Percentiles rank a stretch among this genome's conserved stretches.
Conservation (phyloP, 2,329 filamentous ascomycete genomes). For the Leptographium wingfieldii region DNA sequence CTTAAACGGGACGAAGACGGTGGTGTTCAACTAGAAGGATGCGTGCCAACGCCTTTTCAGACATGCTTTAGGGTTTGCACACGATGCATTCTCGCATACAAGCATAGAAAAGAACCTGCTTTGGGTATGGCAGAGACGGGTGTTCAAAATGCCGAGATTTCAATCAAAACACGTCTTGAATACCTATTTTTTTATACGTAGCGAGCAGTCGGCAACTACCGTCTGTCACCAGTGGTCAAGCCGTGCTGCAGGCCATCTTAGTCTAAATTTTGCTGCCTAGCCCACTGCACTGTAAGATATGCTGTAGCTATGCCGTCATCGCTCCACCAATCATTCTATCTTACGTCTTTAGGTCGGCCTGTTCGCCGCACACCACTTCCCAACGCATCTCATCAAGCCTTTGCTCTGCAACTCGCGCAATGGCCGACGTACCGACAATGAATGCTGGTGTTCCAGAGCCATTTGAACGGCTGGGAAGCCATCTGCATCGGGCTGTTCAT, state of each 20-base stretch:
- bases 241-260: not conserved
- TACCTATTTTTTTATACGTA: not conserved
- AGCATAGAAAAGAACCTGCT: not conserved
- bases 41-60: not conserved
- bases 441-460: not conserved
- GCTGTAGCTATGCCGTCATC: not conserved
- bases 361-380: not conserved
- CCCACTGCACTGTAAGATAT: not conserved
- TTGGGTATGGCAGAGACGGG: no score
- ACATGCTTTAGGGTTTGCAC: not conserved
- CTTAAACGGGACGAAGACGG: slow-evolving; percentile 67
- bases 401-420: not conserved
- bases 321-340: not conserved
- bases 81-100: not conserved
- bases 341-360: not conserved
- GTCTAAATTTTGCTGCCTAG: not conserved
- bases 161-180: no score
- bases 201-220: no score
- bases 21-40: slow-evolving; percentile 47
- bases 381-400: not conserved
- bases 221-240: not conserved
- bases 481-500: slow-evolving; percentile 6
- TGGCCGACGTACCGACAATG: not conserved
- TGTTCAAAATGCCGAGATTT: no score
- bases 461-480: slow-evolving; percentile 4